Evolutionary conservation across 1,139 yeast genomes (phyloP).

Genomic region (Hansenula lynferdii): DNA sequence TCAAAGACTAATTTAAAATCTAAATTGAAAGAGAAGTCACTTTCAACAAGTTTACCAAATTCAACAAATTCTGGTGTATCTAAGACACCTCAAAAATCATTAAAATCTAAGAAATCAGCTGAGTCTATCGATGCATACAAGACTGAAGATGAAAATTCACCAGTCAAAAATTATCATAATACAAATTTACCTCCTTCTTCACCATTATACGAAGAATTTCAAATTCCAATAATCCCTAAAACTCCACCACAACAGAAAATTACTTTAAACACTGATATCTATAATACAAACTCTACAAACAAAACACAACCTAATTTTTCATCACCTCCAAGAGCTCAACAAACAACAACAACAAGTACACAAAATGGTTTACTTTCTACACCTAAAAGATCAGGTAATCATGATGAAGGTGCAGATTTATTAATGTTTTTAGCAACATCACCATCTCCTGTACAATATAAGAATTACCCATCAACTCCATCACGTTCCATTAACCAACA

Average conservation of each 20-base stretch:
- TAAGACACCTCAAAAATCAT: background rate
- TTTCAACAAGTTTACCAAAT: background rate
- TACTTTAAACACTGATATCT: constrained; percentile 16
- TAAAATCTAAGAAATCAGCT: constrained; percentile 9
- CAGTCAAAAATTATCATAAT: constrained; percentile 8
- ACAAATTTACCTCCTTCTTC: constrained; percentile 22
- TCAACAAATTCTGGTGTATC: constrained; percentile 4
- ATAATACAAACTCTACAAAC: constrained; percentile 23
- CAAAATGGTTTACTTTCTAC: too few relatives aligned
- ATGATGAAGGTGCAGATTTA: constrained; percentile 80
- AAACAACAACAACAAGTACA: constrained; percentile 19
- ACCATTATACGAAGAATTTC: constrained; percentile 16
- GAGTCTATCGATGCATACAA: constrained; percentile 18
- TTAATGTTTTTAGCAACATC: constrained; percentile 81
- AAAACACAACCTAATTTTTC: constrained; percentile 14
- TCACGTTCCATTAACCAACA: constrained; percentile 8
- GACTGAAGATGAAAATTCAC: constrained; percentile 13
- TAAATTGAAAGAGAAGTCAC: constrained; percentile 1
- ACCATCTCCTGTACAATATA: constrained; percentile 53
- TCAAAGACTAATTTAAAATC: constrained; percentile 33
- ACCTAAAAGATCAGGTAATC: constrained; percentile 26
- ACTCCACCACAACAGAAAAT: constrained; percentile 24
- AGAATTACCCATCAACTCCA: constrained; percentile 20
- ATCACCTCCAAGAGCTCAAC: constrained; percentile 13
- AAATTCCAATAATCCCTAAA: constrained; percentile 16